Conservation (phyloP, 2,329 filamentous ascomycete genomes). For the Ophiocordyceps camponoti-leonardi region DNA sequence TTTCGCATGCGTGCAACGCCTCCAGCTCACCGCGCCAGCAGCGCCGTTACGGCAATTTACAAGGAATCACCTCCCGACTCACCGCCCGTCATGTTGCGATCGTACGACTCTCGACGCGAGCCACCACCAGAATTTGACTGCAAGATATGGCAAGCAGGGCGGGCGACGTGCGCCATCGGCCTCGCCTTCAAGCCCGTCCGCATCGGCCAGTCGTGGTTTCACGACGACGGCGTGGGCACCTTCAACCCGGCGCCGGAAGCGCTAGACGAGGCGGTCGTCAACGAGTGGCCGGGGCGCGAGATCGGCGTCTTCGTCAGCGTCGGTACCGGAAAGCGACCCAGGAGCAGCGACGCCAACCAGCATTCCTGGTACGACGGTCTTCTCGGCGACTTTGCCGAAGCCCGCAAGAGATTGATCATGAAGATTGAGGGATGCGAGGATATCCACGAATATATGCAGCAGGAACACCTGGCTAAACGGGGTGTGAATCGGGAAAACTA, state of each 20-base stretch:
- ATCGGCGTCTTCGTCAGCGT: conserved; percentile 85
- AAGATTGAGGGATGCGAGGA: conserved; percentile 94
- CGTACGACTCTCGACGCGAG: conserved; percentile 89
- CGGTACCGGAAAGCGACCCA: conserved; percentile 75
- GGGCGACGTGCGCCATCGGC: conserved; percentile 82
- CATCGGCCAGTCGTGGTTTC: conserved; percentile 83
- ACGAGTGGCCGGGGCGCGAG: conserved; percentile 90
- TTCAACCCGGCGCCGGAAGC: conserved; percentile 81
- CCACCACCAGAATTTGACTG: conserved; percentile 82
- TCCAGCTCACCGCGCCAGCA: conserved; percentile 16
- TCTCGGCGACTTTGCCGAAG: conserved; percentile 82
- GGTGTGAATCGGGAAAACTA: conserved; percentile 81
- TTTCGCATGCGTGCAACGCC: neutral
- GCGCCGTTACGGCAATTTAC: conserved; percentile 80
- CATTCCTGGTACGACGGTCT: conserved; percentile 91
- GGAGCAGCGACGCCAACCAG: conserved; percentile 46
- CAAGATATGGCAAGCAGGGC: conserved; percentile 91
- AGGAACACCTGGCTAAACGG: conserved; percentile 58
- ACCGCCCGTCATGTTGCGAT: conserved; percentile 61
- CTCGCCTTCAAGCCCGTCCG: conserved; percentile 92
- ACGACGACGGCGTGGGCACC: conserved; percentile 79
- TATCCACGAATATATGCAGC: conserved; percentile 74
- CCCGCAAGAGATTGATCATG: conserved; percentile 61
- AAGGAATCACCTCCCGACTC: conserved; percentile 58
- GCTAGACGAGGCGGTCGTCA: conserved; percentile 77